Conservation (phyloP, 208 protist genomes). For the Acanthamoeba triangularis region DNA sequence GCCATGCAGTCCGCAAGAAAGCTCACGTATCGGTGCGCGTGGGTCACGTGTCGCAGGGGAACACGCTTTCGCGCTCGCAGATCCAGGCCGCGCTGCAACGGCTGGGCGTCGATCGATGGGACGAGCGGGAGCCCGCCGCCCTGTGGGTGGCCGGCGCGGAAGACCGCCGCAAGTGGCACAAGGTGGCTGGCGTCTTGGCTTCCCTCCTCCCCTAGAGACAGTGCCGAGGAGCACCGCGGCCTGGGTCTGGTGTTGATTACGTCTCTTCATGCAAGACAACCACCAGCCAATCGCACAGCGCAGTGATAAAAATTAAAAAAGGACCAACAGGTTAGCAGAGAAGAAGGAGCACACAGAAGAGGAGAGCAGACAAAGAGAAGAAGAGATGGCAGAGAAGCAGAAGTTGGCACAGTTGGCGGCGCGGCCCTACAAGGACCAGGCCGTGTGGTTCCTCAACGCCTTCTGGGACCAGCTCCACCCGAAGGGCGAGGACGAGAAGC, state of each 20-base stretch:
- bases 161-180: not conserved
- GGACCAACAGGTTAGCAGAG: not conserved
- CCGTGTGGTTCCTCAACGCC: constrained; percentile 76
- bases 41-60: not conserved
- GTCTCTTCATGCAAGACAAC: not conserved
- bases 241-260: no score
- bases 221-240: no score
- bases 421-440: constrained; percentile 75
- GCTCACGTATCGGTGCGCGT: no score
- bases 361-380: not conserved
- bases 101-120: not conserved
- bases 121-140: not conserved
- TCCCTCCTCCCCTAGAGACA: not conserved
- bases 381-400: not conserved
- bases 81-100: not conserved
- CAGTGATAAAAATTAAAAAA: not conserved
- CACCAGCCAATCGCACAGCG: not conserved
- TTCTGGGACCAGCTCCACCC: not conserved
- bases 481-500: constrained; percentile 69
- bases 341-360: not conserved
- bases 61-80: not conserved
- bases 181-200: not conserved
- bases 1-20: no score
- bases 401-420: not conserved
- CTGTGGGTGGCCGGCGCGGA: not conserved